Conservation (phyloP, 2,329 filamentous ascomycete genomes). For the Sporothrix brasiliensis region DNA sequence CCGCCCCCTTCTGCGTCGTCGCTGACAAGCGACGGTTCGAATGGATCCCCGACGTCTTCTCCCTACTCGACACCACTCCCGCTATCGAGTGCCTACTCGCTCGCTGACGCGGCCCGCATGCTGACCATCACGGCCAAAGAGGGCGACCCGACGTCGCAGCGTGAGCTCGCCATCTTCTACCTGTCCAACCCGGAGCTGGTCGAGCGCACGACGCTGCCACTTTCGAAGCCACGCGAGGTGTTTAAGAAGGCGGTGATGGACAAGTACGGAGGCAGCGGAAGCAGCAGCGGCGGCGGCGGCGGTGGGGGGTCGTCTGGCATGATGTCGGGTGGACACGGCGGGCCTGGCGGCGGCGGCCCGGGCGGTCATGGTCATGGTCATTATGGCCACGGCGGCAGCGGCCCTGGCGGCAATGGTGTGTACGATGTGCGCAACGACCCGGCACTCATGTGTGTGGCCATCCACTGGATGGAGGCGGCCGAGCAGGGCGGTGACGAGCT, state of each 20-base stretch:
- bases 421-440: slow-evolving; percentile 71
- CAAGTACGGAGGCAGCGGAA: slow-evolving; percentile 50
- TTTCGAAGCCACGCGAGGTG: slow-evolving; percentile 82
- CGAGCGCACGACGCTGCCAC: slow-evolving; percentile 75
- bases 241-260: slow-evolving; percentile 89
- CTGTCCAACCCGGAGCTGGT: slow-evolving; percentile 88
- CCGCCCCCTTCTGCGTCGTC: slow-evolving; percentile 12
- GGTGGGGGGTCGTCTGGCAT: slow-evolving; percentile 33
- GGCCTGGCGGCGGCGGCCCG: background rate
- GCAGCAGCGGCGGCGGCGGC: slow-evolving; percentile 33
- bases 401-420: slow-evolving; percentile 42
- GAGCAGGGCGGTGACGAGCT: slow-evolving; percentile 83
- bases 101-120: slow-evolving; percentile 83
- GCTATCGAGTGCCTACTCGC: slow-evolving; percentile 63
- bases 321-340: slow-evolving; percentile 32
- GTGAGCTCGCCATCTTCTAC: slow-evolving; percentile 91
- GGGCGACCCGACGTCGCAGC: slow-evolving; percentile 82
- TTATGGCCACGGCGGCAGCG: slow-evolving; percentile 35
- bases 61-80: slow-evolving; percentile 29
- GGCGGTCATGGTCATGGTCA: background rate
- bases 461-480: slow-evolving; percentile 96
- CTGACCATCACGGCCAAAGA: slow-evolving; percentile 93
- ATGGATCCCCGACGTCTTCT: background rate
- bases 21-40: background rate
- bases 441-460: slow-evolving; percentile 86